A percentile compares a stretch with the other conserved stretches of the same genome.
Conservation (phyloP, 1,284 basidiomycete genomes). For the Chalciporus sp. region DNA sequence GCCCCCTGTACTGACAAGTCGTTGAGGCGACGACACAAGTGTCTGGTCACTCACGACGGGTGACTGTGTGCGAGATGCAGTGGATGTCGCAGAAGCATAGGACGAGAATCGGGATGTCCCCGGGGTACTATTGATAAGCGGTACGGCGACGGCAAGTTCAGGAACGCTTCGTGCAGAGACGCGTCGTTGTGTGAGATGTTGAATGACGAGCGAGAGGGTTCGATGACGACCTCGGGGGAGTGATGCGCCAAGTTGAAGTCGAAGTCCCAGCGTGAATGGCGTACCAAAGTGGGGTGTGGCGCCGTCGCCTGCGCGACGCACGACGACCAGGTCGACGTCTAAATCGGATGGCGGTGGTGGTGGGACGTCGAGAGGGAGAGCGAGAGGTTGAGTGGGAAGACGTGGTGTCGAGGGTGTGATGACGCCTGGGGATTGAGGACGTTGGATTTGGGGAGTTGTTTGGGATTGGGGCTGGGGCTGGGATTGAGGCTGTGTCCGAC, state of each 20-base stretch:
- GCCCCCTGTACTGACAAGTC: slow-evolving; percentile 18
- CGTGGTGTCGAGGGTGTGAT: slow-evolving; percentile 17
- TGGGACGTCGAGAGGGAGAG: slow-evolving; percentile 1
- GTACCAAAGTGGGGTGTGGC: slow-evolving; percentile 50
- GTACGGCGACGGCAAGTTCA: not conserved
- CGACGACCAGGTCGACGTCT: slow-evolving; percentile 61
- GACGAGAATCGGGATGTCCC: slow-evolving; percentile 36
- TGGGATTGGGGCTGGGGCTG: slow-evolving; percentile 40
- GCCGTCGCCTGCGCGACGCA: slow-evolving; percentile 43
- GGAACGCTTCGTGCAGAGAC: slow-evolving; percentile 18
- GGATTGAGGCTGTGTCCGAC: slow-evolving; percentile 13
- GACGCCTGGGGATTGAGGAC: slow-evolving; percentile 52
- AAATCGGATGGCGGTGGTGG: slow-evolving; percentile 41
- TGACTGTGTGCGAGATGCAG: slow-evolving; percentile 36
- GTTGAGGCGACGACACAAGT: slow-evolving; percentile 45
- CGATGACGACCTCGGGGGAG: slow-evolving; percentile 39
- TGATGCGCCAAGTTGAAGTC: slow-evolving; percentile 49
- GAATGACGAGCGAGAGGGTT: slow-evolving; percentile 57
- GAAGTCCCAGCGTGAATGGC: slow-evolving; percentile 58
- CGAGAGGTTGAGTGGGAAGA: slow-evolving; percentile 19
- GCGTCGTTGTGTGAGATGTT: slow-evolving; percentile 56
- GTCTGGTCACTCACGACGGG: slow-evolving; percentile 52
- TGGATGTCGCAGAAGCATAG: slow-evolving; percentile 49
- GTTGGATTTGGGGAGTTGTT: slow-evolving; percentile 37
- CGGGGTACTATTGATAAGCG: not conserved